These are phyloP conservation scores for Brettanomyces custersianus DNA, from an alignment of 805 yeast genomes.

Conservation along the genomic window DNA sequence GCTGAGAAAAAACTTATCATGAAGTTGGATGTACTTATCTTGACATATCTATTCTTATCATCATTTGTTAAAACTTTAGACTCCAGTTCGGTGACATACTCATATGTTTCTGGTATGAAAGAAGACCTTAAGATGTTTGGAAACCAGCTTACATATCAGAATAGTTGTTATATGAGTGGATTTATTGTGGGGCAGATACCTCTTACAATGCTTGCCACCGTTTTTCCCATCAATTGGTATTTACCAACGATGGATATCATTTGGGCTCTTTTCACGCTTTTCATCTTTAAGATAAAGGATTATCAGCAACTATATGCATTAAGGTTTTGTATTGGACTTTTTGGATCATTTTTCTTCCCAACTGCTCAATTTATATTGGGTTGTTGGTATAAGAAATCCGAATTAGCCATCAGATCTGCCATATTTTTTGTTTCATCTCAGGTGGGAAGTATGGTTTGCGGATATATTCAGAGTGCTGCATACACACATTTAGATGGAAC, in stretches of 20 bases:
- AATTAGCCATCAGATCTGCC: slow-evolving; percentile 32
- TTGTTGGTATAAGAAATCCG: slow-evolving; percentile 36
- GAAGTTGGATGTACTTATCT: slow-evolving; percentile 1
- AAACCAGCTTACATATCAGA: slow-evolving; percentile 28
- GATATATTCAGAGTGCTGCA: slow-evolving; percentile 36
- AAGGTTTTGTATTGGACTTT: slow-evolving; percentile 36
- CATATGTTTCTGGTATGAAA: slow-evolving; percentile 60
- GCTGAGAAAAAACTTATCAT: slow-evolving; percentile 1
- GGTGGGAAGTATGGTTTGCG: slow-evolving; percentile 35
- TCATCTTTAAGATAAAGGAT: slow-evolving; percentile 16
- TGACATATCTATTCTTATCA: background rate
- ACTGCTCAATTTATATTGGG: slow-evolving; percentile 30
- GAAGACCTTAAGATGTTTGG: slow-evolving; percentile 50
- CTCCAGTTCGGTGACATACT: slow-evolving; percentile 50
- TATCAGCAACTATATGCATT: slow-evolving; percentile 31
- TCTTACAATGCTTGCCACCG: slow-evolving; percentile 17
- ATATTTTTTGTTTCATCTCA: slow-evolving; percentile 30
- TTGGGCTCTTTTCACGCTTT: slow-evolving; percentile 23
- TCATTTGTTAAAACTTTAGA: slow-evolving; percentile 24
- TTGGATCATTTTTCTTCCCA: slow-evolving; percentile 35
- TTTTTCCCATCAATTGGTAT: slow-evolving; percentile 8
- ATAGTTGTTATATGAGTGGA: slow-evolving; percentile 28
- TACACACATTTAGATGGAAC: slow-evolving; percentile 31
- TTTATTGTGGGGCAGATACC: slow-evolving; percentile 15
- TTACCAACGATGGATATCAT: slow-evolving; percentile 17